Evolutionary conservation across 805 yeast species (phyloP), one percentile per base, ranked within the genome.

Genomic region (Cyberlindnera japonica): DNA sequence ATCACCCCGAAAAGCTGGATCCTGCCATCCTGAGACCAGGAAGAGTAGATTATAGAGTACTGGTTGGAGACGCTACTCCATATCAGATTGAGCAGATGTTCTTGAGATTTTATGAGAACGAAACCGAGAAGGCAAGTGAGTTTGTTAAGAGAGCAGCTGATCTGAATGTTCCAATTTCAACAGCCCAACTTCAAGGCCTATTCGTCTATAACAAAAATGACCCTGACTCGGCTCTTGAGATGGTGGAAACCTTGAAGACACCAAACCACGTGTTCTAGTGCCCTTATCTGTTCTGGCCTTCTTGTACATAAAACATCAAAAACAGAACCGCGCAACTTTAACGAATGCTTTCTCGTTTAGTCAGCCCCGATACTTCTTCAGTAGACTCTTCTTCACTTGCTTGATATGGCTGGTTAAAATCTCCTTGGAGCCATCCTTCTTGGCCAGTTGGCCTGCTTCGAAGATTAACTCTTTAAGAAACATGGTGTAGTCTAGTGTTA

Each of bases 1-100:
- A 93, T 62, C 99, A 93, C 57, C 96, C 97, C 0, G 98, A 93
- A 48, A 78, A 78, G 48, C 68, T 93, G 27, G 99, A 93, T 55
- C 88, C 96, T 1, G 99, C 99, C 0, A 72, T 93, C 32, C 66
- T 93, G 59, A 74, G 99, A 49, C 99, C 99, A 0, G 99, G 99
- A 3, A 74, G 99, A 63, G 82, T 93, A 23, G 99, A 93, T 59
- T 80, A 72, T 61, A 87, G 88, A 63, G 82, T 80, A 16, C 67
- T 81, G 54, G 76, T 93, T 28, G 93, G 85, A 50, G 86, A 91
- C 61, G 98, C 98, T n/a, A 72, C 91, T 0, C 77, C 76, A 30
- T 72, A 74, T 57, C 99, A 93, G 67, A 81, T 87, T 22, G 69
- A 74, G 44, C 65, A 77, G 43, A 90, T 93, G 97, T 93, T 93